Percentiles rank a stretch among this genome's conserved stretches.
These are phyloP conservation scores for Phyllostachys edulis DNA, from an alignment of 176 grass and related monocot species.

Conservation along the genomic window DNA sequence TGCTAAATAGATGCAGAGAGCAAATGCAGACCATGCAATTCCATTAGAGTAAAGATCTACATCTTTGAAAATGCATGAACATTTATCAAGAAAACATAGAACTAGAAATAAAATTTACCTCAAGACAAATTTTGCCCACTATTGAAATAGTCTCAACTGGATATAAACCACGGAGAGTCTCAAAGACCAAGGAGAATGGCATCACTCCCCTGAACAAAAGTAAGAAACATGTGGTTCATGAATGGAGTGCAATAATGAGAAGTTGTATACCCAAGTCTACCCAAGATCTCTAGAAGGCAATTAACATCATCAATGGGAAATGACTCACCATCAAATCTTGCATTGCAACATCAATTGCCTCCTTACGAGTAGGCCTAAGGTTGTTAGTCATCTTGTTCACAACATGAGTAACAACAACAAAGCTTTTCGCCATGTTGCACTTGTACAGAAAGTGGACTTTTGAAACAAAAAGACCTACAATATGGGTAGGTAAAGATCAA, in stretches of 20 bases:
- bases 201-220: conserved; percentile 69
- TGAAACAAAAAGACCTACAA: conserved; percentile 93
- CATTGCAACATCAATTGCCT: conserved; percentile 98
- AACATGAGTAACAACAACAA: conserved; percentile 90
- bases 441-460: conserved; percentile 94
- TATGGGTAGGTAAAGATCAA: conserved; percentile 19
- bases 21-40: not conserved
- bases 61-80: not conserved
- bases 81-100: conserved; percentile 8
- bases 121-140: conserved; percentile 93
- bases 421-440: conserved; percentile 99
- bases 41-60: not conserved
- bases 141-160: conserved; percentile 94
- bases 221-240: conserved; percentile 19
- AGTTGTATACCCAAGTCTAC: not conserved
- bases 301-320: not conserved
- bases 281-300: not conserved
- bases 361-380: conserved; percentile 89
- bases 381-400: conserved; percentile 99
- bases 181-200: conserved; percentile 98
- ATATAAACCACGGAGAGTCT: conserved; percentile 94
- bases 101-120: conserved; percentile 48
- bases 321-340: conserved; percentile 80
- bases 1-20: not conserved
- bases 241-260: conserved; percentile 1